phyloP scores from a whole-genome alignment of 2,329 filamentous ascomycete species.

The Pezizomycotina sp. region DNA sequence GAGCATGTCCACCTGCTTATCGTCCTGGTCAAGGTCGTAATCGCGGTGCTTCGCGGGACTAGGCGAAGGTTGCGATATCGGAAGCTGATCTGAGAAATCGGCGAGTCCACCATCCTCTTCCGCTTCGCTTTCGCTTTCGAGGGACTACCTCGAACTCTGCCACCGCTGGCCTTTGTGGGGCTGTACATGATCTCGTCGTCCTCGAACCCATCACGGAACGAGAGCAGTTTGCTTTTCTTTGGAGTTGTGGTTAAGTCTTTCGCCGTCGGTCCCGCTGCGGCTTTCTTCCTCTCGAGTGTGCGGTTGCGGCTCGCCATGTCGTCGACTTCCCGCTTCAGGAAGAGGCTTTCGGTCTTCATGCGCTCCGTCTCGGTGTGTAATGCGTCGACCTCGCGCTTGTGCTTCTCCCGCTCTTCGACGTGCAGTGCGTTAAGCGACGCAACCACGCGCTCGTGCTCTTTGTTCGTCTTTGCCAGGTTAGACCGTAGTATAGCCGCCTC shows the following conservation, averaged over 20 bases:
- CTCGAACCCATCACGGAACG: conserved; percentile 16
- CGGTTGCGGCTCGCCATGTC: conserved; percentile 10
- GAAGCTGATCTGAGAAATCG: too few species aligned
- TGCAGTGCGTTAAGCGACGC: conserved; percentile 8
- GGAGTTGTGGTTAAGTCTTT: conserved; percentile 7
- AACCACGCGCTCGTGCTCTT: conserved; percentile 10
- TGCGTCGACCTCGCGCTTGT: conserved; percentile 7
- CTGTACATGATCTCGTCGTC: conserved; percentile 15
- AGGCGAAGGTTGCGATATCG: too few species aligned
- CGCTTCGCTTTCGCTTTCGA: conserved; percentile 16
- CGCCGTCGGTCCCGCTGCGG: conserved; percentile 4
- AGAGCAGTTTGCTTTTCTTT: conserved; percentile 6
- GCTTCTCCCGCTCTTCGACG: conserved; percentile 10
- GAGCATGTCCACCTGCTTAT: too few species aligned
- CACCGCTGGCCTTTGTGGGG: conserved; percentile 8
- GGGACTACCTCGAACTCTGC: conserved; percentile 10
- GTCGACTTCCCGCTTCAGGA: conserved; percentile 12
- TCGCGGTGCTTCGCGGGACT: too few species aligned
- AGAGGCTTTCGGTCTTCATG: conserved; percentile 11
- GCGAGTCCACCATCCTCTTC: conserved; percentile 16
- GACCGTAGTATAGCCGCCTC: conserved; percentile 12
- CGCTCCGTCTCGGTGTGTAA: conserved; percentile 4
- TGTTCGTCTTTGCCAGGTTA: conserved; percentile 15
- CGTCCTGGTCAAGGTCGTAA: too few species aligned
- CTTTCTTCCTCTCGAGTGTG: conserved; percentile 13